Evolutionary conservation across 148 eudicot genomes (phyloP).

Genomic region (Camellia granthamiana): DNA sequence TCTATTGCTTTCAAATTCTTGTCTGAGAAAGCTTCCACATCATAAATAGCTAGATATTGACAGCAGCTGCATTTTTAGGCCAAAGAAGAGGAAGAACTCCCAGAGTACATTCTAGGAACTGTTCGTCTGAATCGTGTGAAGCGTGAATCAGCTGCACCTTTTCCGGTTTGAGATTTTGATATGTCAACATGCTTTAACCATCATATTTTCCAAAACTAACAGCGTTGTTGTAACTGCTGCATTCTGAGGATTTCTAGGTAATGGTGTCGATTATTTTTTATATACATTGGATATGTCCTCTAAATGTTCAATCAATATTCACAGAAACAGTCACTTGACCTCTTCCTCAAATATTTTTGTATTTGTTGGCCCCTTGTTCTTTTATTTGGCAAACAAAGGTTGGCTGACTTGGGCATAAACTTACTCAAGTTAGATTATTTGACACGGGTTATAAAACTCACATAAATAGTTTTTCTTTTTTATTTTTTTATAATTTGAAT

Average conservation of each 20-base stretch:
- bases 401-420: not conserved
- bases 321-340: not conserved
- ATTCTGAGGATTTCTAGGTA: not conserved
- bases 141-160: conserved; percentile 62
- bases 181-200: not conserved
- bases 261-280: not conserved
- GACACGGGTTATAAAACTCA: not conserved
- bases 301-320: not conserved
- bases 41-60: conserved; percentile 11
- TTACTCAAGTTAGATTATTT: not conserved
- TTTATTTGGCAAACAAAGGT: not conserved
- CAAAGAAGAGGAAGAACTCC: conserved; percentile 79
- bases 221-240: not conserved
- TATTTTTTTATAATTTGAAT: not conserved
- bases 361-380: too few species aligned
- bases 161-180: conserved; percentile 25
- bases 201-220: not conserved
- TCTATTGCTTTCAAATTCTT: not conserved
- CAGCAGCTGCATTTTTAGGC: conserved; percentile 43
- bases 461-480: not conserved
- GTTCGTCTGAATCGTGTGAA: conserved; percentile 60
- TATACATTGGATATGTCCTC: not conserved
- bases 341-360: too few species aligned
- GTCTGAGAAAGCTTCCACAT: not conserved
- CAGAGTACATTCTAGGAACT: conserved; percentile 87